Evolutionary conservation across 2,329 filamentous ascomycete genomes (phyloP).

Genomic region (Fusarium brevicatenulatum): DNA sequence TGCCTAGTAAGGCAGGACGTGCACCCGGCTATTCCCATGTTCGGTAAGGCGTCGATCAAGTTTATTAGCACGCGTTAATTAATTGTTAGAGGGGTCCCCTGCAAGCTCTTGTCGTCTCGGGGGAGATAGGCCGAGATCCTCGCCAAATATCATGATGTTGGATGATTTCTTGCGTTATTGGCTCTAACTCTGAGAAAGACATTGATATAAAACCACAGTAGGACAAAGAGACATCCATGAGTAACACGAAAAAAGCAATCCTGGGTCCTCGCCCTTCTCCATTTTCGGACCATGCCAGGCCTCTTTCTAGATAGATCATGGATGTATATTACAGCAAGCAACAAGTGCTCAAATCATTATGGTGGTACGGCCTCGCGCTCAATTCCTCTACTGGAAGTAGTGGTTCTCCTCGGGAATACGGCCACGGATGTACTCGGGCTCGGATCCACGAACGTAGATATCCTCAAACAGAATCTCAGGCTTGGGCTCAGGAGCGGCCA

Average conservation of each 20-base stretch:
- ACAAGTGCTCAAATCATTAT: slow-evolving; percentile 49
- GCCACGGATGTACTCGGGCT: slow-evolving; percentile 45
- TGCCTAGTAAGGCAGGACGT: neutral
- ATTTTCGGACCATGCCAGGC: slow-evolving; percentile 40
- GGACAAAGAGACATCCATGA: slow-evolving; percentile 35
- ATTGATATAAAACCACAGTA: slow-evolving; percentile 8
- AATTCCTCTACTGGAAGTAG: slow-evolving; percentile 35
- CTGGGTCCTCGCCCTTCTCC: slow-evolving; percentile 36
- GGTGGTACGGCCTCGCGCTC: slow-evolving; percentile 31
- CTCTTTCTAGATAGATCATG: slow-evolving; percentile 45
- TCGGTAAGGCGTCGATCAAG: slow-evolving; percentile 3
- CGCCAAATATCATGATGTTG: slow-evolving; percentile 16
- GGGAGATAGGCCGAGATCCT: slow-evolving; percentile 29
- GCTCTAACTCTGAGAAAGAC: neutral
- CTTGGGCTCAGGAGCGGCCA: slow-evolving; percentile 81
- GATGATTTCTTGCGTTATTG: neutral
- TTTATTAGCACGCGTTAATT: slow-evolving; percentile 15
- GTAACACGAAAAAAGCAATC: slow-evolving; percentile 36
- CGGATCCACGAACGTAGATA: slow-evolving; percentile 42
- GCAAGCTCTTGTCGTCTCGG: slow-evolving; percentile 24
- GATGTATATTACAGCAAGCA: slow-evolving; percentile 48
- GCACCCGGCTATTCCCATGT: slow-evolving; percentile 1
- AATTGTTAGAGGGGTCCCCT: slow-evolving; percentile 18
- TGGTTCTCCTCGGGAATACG: slow-evolving; percentile 40
- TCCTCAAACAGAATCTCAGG: slow-evolving; percentile 86